A percentile compares a stretch with the other conserved stretches of the same genome.
These are phyloP conservation scores for Madurella fahalii DNA, from an alignment of 2,329 filamentous ascomycete genomes.

Conservation along the genomic window DNA sequence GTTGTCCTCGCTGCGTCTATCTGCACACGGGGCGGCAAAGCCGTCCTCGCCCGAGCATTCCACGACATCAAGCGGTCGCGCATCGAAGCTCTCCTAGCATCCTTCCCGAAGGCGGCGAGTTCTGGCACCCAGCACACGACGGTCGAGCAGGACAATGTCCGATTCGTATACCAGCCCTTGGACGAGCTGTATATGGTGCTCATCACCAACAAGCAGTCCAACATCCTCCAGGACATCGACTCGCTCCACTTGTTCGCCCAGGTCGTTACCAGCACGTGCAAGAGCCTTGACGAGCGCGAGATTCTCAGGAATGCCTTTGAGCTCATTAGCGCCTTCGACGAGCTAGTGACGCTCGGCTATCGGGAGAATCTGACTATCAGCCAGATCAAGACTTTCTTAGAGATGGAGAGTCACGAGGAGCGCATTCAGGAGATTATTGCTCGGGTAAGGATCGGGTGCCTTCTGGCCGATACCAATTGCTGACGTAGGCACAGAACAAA, in stretches of 20 bases:
- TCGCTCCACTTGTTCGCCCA: constrained; percentile 96
- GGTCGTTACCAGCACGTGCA: constrained; percentile 94
- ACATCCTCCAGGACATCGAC: constrained; percentile 98
- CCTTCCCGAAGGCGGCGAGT: constrained; percentile 95
- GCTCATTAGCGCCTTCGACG: constrained; percentile 92
- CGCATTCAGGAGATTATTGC: constrained; percentile 98
- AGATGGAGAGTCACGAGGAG: constrained; percentile 99
- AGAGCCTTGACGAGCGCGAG: constrained; percentile 90
- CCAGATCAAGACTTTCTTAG: constrained; percentile 98
- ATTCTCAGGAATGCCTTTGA: constrained; percentile 95
- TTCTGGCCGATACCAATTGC: neutral
- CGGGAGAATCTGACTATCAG: constrained; percentile 91
- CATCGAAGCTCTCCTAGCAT: constrained; percentile 93
- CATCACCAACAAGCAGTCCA: constrained; percentile 98
- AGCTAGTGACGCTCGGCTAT: constrained; percentile 93
- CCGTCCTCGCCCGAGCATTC: constrained; percentile 96
- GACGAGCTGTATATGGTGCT: constrained; percentile 99
- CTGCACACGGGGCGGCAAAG: constrained; percentile 96
- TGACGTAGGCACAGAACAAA: constrained; percentile 67
- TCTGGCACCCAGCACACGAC: constrained; percentile 96
- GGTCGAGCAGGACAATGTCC: constrained; percentile 98
- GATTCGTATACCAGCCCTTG: constrained; percentile 97
- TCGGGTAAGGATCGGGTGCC: constrained; percentile 50
- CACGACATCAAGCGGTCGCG: constrained; percentile 95
- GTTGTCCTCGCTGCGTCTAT: constrained; percentile 98